These are phyloP conservation scores for Acanthamoeba sp. DNA, from an alignment of 208 protist species.

Conservation along the genomic window DNA sequence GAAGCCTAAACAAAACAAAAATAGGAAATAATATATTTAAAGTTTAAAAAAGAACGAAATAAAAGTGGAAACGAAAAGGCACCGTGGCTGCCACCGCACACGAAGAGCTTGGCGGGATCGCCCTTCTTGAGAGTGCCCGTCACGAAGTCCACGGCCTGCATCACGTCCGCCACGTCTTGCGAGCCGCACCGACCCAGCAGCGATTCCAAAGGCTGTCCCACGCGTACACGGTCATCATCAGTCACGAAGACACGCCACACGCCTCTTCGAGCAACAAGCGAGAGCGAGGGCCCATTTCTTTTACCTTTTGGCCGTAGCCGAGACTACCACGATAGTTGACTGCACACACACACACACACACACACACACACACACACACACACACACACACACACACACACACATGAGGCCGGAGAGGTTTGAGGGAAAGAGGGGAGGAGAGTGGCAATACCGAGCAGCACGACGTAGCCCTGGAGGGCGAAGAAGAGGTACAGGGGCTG, in stretches of 20 bases:
- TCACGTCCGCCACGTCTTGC: conserved; percentile 26
- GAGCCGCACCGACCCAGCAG: conserved; percentile 7
- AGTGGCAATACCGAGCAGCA: background rate
- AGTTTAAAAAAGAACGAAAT: background rate
- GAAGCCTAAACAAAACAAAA: too few species aligned
- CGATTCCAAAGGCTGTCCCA: conserved; percentile 11
- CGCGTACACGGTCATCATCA: too few species aligned
- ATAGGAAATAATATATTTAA: too few species aligned
- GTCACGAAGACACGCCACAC: background rate
- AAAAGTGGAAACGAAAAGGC: background rate
- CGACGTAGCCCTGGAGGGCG: conserved; percentile 30
- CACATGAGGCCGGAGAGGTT: too few species aligned
- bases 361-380: background rate
- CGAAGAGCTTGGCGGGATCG: background rate
- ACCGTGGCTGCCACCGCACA: conserved; percentile 52
- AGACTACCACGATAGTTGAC: conserved; percentile 40
- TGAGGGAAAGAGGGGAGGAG: background rate
- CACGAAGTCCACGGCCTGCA: conserved; percentile 18
- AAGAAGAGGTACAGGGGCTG: conserved; percentile 60
- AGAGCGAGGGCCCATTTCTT: background rate
- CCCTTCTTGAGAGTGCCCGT: conserved; percentile 2
- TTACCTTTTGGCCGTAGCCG: conserved; percentile 27
- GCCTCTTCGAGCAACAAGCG: background rate
- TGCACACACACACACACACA: background rate
- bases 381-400: background rate